Evolutionary conservation across 208 protist genomes (phyloP), one percentile per base, ranked within the genome.

Genomic region (Acanthamoeba sp.): DNA sequence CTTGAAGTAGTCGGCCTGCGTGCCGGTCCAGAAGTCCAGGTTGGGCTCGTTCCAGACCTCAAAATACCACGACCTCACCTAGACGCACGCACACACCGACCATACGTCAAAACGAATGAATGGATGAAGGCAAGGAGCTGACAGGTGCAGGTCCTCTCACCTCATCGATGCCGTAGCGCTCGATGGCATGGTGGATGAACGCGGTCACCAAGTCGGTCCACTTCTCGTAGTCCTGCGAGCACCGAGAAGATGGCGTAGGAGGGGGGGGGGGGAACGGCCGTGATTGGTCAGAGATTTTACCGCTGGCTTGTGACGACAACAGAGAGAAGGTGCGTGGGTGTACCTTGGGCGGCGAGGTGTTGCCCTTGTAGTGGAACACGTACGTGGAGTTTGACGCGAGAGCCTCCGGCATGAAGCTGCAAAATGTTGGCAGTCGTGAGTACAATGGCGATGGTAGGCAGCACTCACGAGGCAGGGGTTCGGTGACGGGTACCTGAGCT

Each of bases 341-440:
- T 50, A 94, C 85, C 36, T 96, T 96, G 87, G 95, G 95, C 59
- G 95, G 95, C 16, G 95, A 95, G 22, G 91, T 95, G 57, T 96
- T 96, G 32, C 93, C 95, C 48, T 91, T 94, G 32, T 96, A 96
- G 45, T 96, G 95, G 57, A 96, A 95, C n/a, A 96, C 94, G 18
- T 91, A 95, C 14, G 48, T 40, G 42, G 24, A 91, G n/a, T 93
- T 93, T 4, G 48, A 80, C 32, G 95, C 80, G 24, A 96, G 64
- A 4, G 32, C 22, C 42, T 84, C 45, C 32, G 93, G 93, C 93
- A 95, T 95, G 71, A 95, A 93, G 18, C 59, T 89, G 45, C 16
- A n/a, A 55, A 12, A 24, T 32, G 40, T 14, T 66, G 20, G 7
- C 9, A 40, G 24, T 29, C 38, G 50, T 36, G 12, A 36, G 40